Base-by-base conservation (phyloP, 139 green algal genomes). In the Closterium sp. region DNA sequence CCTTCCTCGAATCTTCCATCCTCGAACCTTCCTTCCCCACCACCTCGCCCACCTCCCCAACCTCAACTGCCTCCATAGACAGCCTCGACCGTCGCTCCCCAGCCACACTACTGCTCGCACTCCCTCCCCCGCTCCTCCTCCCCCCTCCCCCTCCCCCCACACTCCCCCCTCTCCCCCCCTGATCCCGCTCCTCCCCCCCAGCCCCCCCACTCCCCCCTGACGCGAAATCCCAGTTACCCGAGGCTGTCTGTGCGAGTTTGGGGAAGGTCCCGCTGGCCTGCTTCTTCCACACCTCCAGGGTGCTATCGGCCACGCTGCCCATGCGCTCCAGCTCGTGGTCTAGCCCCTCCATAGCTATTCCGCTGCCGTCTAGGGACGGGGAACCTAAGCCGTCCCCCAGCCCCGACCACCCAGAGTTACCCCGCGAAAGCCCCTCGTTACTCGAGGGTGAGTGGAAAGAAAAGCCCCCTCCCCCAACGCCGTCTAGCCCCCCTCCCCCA, bases 341-440 rank as follows among this genome's bases (percentile, higher is more conserved):
- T 76, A 76, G 55, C 55, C 25, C 55, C 55, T 19, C 55, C 38
- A 69, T 81, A 25, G n/a, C 88, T 32, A 16, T 84, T 32, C 30
- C 89, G 69, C 31, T 33, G n/a, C 34, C 85, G 9, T 88, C 33
- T 9, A n/a, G 31, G 16, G 87, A 87, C n/a, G 89, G 85, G n/a
- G 16, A 9, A 3, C 19, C 28, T 34, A 93, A 31, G 19, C 87
- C 90, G 19, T 93, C 87, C 33, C 88, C 93, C 90, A 90, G 93
- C 90, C 93, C 33, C 25, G 90, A 93, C 90, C 43, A 30, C 87
- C 90, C 90, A 25, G 87, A 88, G 33, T 93, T 34, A n/a, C 93
- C 87, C 28, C 35, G 87, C 33, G 90, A 93, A 28, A 85, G 35
- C n/a, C 23, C 87, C 28, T 93, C 90, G 33, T 34, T 28, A 34